Conservation (phyloP, 257 asterid species). For the Gentiana straminea region DNA sequence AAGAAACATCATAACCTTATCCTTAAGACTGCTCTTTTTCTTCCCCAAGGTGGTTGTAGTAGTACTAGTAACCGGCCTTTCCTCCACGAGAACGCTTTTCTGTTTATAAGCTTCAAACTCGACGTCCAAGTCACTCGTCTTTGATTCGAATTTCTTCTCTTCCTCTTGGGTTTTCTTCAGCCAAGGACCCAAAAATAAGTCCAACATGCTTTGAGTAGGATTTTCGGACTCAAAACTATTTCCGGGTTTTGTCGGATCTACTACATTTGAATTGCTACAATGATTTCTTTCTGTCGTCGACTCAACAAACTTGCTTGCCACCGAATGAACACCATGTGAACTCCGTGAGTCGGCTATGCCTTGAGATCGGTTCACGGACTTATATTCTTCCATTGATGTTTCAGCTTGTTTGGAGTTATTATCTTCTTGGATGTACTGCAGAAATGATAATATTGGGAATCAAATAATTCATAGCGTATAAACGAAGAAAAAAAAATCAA, state of each 20-base stretch:
- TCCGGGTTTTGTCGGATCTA: conserved; percentile 9
- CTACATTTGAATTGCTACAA: conserved; percentile 2
- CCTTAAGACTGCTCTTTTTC: conserved; percentile 41
- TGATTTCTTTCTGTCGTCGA: conserved; percentile 2
- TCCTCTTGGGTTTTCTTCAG: conserved; percentile 19
- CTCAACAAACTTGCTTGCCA: neutral
- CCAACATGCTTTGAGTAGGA: conserved; percentile 30
- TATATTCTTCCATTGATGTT: neutral
- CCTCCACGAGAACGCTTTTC: conserved; percentile 4
- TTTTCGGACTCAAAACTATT: conserved; percentile 13
- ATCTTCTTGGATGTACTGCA: conserved; percentile 16
- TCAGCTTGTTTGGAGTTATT: neutral
- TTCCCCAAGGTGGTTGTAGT: conserved; percentile 10
- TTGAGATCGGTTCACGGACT: neutral
- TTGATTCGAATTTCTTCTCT: conserved; percentile 14
- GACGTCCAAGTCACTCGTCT: conserved; percentile 13
- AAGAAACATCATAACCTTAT: conserved; percentile 33
- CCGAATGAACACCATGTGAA: conserved; percentile 4
- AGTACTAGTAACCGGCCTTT: conserved; percentile 2
- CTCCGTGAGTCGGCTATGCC: conserved; percentile 3
- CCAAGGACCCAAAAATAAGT: conserved; percentile 34
- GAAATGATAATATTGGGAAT: neutral
- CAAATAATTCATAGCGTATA: neutral
- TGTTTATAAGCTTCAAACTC: conserved; percentile 10
- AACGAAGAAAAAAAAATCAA: neutral